These are phyloP conservation scores for Corynespora cassiicola DNA, from an alignment of 2,329 filamentous ascomycete species.

Conservation along the genomic window DNA sequence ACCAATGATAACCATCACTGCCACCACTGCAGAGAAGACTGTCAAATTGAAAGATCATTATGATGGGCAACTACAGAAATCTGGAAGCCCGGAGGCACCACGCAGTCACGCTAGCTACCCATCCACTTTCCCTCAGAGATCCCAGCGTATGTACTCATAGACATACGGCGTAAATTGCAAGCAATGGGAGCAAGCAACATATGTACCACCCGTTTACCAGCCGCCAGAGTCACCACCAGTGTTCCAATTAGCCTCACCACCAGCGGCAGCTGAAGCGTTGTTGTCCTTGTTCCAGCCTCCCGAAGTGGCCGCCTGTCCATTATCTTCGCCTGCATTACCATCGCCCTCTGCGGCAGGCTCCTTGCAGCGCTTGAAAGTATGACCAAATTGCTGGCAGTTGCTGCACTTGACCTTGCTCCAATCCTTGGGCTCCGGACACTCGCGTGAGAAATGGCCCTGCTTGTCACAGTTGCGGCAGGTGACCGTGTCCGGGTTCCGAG, in stretches of 20 bases:
- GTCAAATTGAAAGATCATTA: too few species aligned
- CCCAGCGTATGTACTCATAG: too few species aligned
- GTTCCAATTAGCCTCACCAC: too few species aligned
- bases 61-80: too few species aligned
- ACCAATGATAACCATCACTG: too few species aligned
- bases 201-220: conserved; percentile 15
- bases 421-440: conserved; percentile 65
- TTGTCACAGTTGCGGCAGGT: conserved; percentile 69
- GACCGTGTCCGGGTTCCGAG: conserved; percentile 45
- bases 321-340: conserved; percentile 8
- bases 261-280: conserved; percentile 8
- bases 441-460: conserved; percentile 64
- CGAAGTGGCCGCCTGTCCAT: too few species aligned
- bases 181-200: too few species aligned
- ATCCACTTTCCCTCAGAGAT: too few species aligned
- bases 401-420: conserved; percentile 55
- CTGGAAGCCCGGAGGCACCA: too few species aligned
- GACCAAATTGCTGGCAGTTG: conserved; percentile 52
- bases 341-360: conserved; percentile 26
- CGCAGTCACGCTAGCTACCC: too few species aligned
- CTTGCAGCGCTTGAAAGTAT: conserved; percentile 45
- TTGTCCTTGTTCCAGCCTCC: conserved; percentile 1
- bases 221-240: conserved; percentile 19
- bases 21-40: too few species aligned
- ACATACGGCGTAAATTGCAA: too few species aligned